Percentiles rank a stretch among this genome's conserved stretches.
Evolutionary conservation across 768 basidiomycete genomes (phyloP).

Genomic region (Podaxis mareebaensis): DNA sequence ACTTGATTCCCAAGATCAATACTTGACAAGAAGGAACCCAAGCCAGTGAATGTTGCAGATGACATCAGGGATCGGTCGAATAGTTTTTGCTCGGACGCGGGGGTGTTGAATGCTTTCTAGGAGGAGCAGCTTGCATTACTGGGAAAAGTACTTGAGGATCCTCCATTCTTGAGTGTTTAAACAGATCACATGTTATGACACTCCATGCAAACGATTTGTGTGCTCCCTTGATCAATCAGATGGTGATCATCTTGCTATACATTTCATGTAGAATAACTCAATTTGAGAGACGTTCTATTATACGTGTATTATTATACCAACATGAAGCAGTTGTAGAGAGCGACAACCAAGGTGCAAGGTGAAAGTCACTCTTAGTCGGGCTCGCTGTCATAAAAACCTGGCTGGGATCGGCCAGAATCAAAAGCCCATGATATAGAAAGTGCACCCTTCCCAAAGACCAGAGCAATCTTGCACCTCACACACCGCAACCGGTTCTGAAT

Average conservation of each 20-base stretch:
- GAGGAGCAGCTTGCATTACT: slow-evolving; percentile 64
- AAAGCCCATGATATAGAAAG: no score
- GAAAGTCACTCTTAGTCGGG: no score
- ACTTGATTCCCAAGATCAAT: slow-evolving; percentile 55
- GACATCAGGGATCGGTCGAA: slow-evolving; percentile 59
- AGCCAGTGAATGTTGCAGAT: slow-evolving; percentile 60
- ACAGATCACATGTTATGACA: background rate
- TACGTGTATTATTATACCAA: no score
- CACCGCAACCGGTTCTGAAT: slow-evolving; percentile 36
- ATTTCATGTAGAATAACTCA: no score
- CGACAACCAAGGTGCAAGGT: no score
- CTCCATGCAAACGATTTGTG: background rate
- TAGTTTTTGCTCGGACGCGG: slow-evolving; percentile 63
- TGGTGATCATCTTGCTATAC: no score
- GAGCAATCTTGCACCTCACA: no score
- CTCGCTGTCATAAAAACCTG: background rate
- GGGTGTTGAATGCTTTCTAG: slow-evolving; percentile 64
- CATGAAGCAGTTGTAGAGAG: no score
- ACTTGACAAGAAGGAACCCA: slow-evolving; percentile 53
- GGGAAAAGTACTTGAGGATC: slow-evolving; percentile 44
- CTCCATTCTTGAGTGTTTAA: slow-evolving; percentile 51
- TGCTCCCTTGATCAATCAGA: background rate
- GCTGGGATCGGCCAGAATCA: background rate
- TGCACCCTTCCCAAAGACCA: no score
- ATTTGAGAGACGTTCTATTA: no score